These are phyloP conservation scores for Phytophthora citrophthora DNA, from an alignment of 352 stramenopile species.

Conservation along the genomic window DNA sequence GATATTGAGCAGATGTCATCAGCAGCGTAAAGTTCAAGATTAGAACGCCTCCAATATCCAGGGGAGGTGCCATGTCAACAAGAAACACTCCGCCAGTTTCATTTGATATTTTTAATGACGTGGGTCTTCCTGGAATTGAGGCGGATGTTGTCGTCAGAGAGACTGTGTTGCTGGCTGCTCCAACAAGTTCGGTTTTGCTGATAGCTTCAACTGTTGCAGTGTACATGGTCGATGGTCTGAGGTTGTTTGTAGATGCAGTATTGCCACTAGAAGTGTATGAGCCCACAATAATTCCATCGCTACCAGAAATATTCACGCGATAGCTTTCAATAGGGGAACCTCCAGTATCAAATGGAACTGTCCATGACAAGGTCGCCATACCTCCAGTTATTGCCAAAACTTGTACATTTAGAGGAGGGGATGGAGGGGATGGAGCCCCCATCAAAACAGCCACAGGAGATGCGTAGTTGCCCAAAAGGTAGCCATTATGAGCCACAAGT, in stretches of 20 bases:
- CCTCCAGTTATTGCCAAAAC: slow-evolving; percentile 46
- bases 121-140: slow-evolving; percentile 48
- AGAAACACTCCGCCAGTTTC: slow-evolving; percentile 55
- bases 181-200: slow-evolving; percentile 41
- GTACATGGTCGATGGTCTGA: slow-evolving; percentile 43
- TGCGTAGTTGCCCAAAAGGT: slow-evolving; percentile 24
- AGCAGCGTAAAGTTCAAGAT: slow-evolving; percentile 37
- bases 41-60: slow-evolving; percentile 45
- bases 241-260: slow-evolving; percentile 29
- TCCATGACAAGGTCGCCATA: slow-evolving; percentile 52
- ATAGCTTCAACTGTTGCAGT: slow-evolving; percentile 39
- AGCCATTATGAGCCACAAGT: slow-evolving; percentile 36
- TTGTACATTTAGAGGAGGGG: slow-evolving; percentile 23
- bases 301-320: slow-evolving; percentile 24
- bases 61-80: slow-evolving; percentile 34
- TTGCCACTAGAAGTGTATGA: slow-evolving; percentile 8
- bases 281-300: neutral
- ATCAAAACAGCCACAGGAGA: slow-evolving; percentile 23
- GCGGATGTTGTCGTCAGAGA: slow-evolving; percentile 37
- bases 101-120: slow-evolving; percentile 18
- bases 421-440: slow-evolving; percentile 36
- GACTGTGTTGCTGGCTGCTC: slow-evolving; percentile 16
- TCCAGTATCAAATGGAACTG: slow-evolving; percentile 46
- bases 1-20: slow-evolving; percentile 41
- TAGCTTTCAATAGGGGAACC: slow-evolving; percentile 46